Evolutionary conservation across 2,329 filamentous ascomycete genomes (phyloP), one percentile per base, ranked within the genome.

Genomic region (Pseudocercospora cruenta): DNA sequence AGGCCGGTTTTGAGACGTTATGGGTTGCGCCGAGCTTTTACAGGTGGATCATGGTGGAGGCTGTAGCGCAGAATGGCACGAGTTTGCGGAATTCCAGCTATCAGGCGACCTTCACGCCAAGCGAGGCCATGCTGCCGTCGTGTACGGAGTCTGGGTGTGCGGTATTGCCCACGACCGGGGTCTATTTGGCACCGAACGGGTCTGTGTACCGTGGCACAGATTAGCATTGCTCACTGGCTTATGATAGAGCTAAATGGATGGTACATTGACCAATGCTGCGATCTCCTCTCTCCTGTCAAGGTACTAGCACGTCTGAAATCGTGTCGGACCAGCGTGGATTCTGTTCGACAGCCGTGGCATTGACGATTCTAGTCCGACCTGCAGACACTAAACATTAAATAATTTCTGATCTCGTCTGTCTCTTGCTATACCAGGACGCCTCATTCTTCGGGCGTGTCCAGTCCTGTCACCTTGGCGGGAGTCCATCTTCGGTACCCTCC

Each of bases 11-110:
- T 21, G 60, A 60, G 47, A 66, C 60, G 14, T n/a, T 49, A 4
- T 66, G 36, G 47, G 24, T 33, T 14, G 36, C 55, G 3, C 31
- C 21, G 16, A 33, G 22, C 12, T 63, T 60, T 31, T 57, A 55
- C n/a, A 14, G 4, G n/a, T 51, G 55, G 60, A 21, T 54, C 9
- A 36, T 59, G 47, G 64, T 53, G 21, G 60, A 63, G 24, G 64
- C 60, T 19, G 12, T 66, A 33, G 31, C 19, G 19, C n/a, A 26
- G 28, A 28, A 59, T 60, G 54, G 64, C 5, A 68, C 64, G 1
- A 68, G 65, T 24, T 54, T 74, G 61, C 60, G 69, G n/a, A 74
- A 74, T 26, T 74, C 72, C 62, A 72, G 67, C 31, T 70, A 62
- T 47, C 68, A 70, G 67, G 65, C 64, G 9, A 69, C 69, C 16